These are phyloP conservation scores for Noccaea bulbosa DNA, from an alignment of 345 rosid genomes.

Conservation along the genomic window DNA sequence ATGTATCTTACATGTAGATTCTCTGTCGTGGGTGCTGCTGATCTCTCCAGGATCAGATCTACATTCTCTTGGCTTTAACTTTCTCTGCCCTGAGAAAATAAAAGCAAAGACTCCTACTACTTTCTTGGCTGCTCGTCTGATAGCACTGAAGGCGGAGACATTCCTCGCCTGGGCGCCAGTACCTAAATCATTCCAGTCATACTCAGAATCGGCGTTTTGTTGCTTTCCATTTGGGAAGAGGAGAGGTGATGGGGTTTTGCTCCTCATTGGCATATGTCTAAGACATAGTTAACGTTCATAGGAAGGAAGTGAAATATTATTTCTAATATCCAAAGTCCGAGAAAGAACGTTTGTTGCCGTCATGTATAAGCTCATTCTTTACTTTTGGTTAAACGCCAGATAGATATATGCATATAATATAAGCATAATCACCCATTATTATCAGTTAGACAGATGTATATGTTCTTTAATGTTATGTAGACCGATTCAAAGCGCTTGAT, in stretches of 20 bases:
- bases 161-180: constrained; percentile 6
- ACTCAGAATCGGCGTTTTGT: constrained; percentile 19
- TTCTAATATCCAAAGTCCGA: constrained; percentile 30
- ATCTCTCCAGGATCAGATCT: constrained; percentile 43
- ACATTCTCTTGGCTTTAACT: constrained; percentile 35
- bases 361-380: constrained; percentile 26
- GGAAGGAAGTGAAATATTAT: constrained; percentile 17
- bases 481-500: constrained; percentile 39
- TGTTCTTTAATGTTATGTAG: constrained; percentile 35
- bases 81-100: constrained; percentile 40
- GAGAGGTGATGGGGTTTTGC: constrained; percentile 40
- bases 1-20: constrained; percentile 61
- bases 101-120: constrained; percentile 50
- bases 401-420: constrained; percentile 25
- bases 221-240: constrained; percentile 35
- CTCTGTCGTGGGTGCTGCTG: constrained; percentile 33
- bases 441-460: constrained; percentile 3
- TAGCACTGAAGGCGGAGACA: constrained; percentile 27
- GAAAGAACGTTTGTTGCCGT: constrained; percentile 28
- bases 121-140: constrained; percentile 56
- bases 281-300: constrained; percentile 34
- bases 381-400: constrained; percentile 8
- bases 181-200: constrained; percentile 33
- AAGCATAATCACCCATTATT: constrained; percentile 24
- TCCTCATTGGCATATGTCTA: constrained; percentile 53